Evolutionary conservation across 148 eudicot genomes (phyloP).

Genomic region (Tetragonia tetragonoides): DNA sequence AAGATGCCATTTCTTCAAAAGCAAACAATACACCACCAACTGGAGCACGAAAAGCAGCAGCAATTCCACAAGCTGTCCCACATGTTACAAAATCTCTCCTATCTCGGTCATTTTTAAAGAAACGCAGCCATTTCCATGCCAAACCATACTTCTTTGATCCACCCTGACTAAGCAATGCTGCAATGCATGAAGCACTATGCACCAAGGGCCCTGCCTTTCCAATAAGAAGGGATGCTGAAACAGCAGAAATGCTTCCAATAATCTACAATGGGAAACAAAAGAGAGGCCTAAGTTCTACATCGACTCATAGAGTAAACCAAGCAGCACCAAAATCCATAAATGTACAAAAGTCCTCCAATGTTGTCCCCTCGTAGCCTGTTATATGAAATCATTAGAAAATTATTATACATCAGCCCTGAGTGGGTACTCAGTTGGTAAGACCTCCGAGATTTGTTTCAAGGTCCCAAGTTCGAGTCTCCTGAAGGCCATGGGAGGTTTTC

Average conservation of each 20-base stretch:
- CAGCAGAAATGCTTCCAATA: slow-evolving; percentile 78
- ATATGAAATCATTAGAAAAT: not conserved
- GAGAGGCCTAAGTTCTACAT: slow-evolving; percentile 4
- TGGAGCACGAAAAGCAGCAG: slow-evolving; percentile 96
- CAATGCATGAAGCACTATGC: slow-evolving; percentile 79
- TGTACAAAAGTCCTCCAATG: not conserved
- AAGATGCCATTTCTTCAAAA: slow-evolving; percentile 96
- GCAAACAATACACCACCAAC: slow-evolving; percentile 96
- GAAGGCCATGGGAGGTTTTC: too few species aligned
- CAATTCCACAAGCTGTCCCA: slow-evolving; percentile 93
- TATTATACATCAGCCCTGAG: too few species aligned
- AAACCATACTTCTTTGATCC: slow-evolving; percentile 74
- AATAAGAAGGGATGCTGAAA: slow-evolving; percentile 71
- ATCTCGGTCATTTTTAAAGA: slow-evolving; percentile 85
- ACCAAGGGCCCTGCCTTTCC: slow-evolving; percentile 99
- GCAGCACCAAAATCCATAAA: not conserved
- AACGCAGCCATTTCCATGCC: slow-evolving; percentile 78
- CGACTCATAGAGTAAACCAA: not conserved
- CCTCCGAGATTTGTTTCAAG: too few species aligned
- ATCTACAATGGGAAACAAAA: slow-evolving; percentile 41
- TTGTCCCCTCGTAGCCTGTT: not conserved
- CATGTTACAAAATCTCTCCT: slow-evolving; percentile 89
- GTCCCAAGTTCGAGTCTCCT: too few species aligned
- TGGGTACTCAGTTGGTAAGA: too few species aligned
- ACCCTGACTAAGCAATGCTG: slow-evolving; percentile 69